A percentile compares a stretch with the other conserved stretches of the same genome.
Conservation (phyloP, 345 rosid genomes). For the Eucalyptus marginata region DNA sequence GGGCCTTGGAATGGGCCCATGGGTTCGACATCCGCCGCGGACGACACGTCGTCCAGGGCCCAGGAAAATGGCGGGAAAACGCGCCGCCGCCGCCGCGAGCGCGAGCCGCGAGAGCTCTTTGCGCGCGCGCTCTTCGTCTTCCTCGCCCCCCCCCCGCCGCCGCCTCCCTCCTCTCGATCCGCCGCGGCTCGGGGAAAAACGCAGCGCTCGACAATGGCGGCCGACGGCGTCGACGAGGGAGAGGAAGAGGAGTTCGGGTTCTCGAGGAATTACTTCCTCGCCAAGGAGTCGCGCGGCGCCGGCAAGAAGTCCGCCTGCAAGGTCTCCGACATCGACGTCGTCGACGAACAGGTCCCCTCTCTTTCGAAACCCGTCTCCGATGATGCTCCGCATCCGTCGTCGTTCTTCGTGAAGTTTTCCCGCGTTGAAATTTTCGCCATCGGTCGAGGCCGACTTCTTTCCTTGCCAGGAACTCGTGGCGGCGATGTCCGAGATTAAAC, state of each 20-base stretch:
- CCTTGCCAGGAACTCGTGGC: slow-evolving; percentile 54
- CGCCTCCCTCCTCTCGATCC: not conserved
- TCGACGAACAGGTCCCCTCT: slow-evolving; percentile 64
- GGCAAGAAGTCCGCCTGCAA: slow-evolving; percentile 51
- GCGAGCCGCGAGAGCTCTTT: not conserved
- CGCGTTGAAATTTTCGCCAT: not conserved
- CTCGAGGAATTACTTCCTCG: slow-evolving; percentile 84
- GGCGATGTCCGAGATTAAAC: slow-evolving; percentile 34
- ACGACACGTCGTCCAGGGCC: not conserved
- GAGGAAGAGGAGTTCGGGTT: slow-evolving; percentile 56
- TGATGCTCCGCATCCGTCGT: not conserved
- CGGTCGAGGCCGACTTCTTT: not conserved
- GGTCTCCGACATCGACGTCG: slow-evolving; percentile 57
- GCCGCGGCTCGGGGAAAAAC: not conserved
- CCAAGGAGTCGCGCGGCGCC: slow-evolving; percentile 59
- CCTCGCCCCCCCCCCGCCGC: not conserved
- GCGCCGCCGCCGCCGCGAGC: not conserved
- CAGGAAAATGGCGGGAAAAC: not conserved
- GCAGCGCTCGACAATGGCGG: not conserved
- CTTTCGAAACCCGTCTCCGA: no score
- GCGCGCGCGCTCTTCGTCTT: not conserved
- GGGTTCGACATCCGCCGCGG: not conserved
- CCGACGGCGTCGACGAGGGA: slow-evolving; percentile 30
- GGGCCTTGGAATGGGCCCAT: not conserved
- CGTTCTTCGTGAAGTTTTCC: not conserved